These are phyloP conservation scores for Suaeda aralocaspica DNA, from an alignment of 148 eudicot species.

Conservation along the genomic window DNA sequence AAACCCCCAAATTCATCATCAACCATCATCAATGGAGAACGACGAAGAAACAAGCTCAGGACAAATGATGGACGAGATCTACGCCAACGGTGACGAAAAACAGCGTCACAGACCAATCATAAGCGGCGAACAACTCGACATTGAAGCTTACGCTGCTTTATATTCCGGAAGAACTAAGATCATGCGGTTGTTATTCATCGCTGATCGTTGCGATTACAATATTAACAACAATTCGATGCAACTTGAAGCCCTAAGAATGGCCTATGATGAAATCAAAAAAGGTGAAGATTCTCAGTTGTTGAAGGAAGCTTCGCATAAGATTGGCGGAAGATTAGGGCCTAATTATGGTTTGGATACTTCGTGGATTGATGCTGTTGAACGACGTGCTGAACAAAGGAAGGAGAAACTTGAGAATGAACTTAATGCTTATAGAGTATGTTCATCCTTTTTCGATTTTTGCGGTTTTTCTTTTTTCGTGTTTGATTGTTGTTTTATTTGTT, in stretches of 20 bases:
- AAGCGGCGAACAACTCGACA: constrained; percentile 75
- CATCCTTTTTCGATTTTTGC: background rate
- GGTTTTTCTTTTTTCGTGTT: background rate
- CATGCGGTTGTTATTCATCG: constrained; percentile 69
- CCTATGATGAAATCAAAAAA: constrained; percentile 82
- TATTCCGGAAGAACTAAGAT: constrained; percentile 83
- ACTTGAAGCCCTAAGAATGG: constrained; percentile 77
- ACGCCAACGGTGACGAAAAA: constrained; percentile 20
- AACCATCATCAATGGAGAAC: constrained; percentile 25
- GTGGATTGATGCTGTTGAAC: constrained; percentile 69
- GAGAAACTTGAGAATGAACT: constrained; percentile 91
- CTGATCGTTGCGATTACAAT: constrained; percentile 44
- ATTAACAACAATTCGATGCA: constrained; percentile 42
- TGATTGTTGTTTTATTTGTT: background rate
- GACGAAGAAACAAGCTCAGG: constrained; percentile 18
- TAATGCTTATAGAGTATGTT: constrained; percentile 71
- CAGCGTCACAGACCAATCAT: constrained; percentile 38
- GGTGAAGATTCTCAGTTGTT: constrained; percentile 74
- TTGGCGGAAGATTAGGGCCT: constrained; percentile 54
- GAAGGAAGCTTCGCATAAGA: constrained; percentile 58
- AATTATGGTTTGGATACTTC: constrained; percentile 43
- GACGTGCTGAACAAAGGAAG: constrained; percentile 66
- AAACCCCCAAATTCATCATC: too few species aligned
- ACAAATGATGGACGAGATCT: constrained; percentile 29
- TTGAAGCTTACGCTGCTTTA: constrained; percentile 76